A percentile compares a stretch with the other conserved stretches of the same genome.
Evolutionary conservation across 106 monocot species (phyloP).

Genomic region (Posidonia australis): DNA sequence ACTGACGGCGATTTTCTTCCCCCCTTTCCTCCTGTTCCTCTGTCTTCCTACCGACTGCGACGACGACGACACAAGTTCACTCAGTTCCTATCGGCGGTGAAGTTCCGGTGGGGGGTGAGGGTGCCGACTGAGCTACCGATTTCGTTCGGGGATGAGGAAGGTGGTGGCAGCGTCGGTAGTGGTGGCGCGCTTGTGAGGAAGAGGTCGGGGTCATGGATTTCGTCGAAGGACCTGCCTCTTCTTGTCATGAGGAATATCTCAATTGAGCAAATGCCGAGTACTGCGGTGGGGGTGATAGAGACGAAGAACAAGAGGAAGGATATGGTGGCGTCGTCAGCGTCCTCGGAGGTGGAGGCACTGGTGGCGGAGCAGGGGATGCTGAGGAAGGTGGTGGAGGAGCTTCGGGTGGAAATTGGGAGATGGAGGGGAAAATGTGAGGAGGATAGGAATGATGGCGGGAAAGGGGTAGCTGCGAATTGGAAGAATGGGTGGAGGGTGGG

Average conservation of each 20-base stretch:
- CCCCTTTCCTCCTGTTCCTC: too few relatives aligned
- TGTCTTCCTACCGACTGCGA: too few relatives aligned
- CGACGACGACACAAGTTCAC: too few relatives aligned
- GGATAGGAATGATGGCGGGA: neutral
- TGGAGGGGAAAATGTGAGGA: neutral
- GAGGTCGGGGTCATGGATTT: slow-evolving; percentile 11
- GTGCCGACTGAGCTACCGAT: slow-evolving; percentile 35
- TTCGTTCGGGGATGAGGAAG: slow-evolving; percentile 1
- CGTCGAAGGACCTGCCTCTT: slow-evolving; percentile 36
- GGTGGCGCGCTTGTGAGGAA: neutral
- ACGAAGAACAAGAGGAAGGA: neutral
- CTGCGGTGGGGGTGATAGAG: neutral
- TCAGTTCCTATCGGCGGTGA: too few relatives aligned
- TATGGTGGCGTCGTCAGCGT: neutral
- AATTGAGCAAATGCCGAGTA: slow-evolving; percentile 6
- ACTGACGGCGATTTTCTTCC: too few relatives aligned
- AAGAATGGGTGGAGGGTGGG: neutral
- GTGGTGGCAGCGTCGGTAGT: neutral
- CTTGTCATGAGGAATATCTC: slow-evolving; percentile 25
- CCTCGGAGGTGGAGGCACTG: slow-evolving; percentile 2
- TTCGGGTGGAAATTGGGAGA: neutral
- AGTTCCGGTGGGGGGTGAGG: slow-evolving; percentile 67
- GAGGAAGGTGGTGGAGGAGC: slow-evolving; percentile 12
- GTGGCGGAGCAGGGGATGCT: slow-evolving; percentile 11
- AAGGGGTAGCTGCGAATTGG: neutral